Evolutionary conservation across 306 rosid species (phyloP).

Genomic region (Mimosa bimucronata): DNA sequence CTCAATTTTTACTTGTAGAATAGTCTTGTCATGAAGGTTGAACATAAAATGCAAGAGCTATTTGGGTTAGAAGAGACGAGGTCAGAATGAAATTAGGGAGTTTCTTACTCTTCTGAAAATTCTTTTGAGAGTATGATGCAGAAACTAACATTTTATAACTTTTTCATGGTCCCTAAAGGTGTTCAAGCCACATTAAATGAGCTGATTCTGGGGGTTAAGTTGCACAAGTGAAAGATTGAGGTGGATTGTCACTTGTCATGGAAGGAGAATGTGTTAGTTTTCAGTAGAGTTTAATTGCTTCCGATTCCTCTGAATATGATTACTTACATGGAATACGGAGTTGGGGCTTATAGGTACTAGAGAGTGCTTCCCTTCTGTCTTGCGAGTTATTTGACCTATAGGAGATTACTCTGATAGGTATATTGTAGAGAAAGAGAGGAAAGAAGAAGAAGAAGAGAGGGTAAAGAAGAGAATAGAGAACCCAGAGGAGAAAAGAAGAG

Average conservation of each 20-base stretch:
- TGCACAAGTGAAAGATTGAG: neutral
- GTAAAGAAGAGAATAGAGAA: too few species aligned
- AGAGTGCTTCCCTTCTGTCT: neutral
- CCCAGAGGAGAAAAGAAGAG: too few species aligned
- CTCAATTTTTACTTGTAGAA: neutral
- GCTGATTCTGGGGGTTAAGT: constrained; percentile 4
- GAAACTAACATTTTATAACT: constrained; percentile 1
- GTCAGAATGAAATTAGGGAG: neutral
- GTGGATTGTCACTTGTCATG: neutral
- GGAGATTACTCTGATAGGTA: constrained; percentile 42
- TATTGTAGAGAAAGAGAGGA: too few species aligned
- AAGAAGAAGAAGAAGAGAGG: too few species aligned
- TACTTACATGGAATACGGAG: neutral
- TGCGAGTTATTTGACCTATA: neutral
- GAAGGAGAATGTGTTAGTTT: neutral
- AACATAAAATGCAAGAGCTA: constrained; percentile 2
- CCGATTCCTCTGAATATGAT: neutral
- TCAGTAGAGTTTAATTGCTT: neutral
- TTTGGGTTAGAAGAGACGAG: constrained; percentile 10
- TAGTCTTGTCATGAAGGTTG: neutral
- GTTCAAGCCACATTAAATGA: constrained; percentile 15
- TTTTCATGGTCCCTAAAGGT: neutral
- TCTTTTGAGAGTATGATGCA: neutral
- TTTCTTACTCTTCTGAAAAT: constrained; percentile 13
- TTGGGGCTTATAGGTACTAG: neutral